A percentile compares a stretch with the other conserved stretches of the same genome.
These are phyloP conservation scores for Clavariopsis aquatica DNA, from an alignment of 495 filamentous ascomycete species.

Conservation along the genomic window DNA sequence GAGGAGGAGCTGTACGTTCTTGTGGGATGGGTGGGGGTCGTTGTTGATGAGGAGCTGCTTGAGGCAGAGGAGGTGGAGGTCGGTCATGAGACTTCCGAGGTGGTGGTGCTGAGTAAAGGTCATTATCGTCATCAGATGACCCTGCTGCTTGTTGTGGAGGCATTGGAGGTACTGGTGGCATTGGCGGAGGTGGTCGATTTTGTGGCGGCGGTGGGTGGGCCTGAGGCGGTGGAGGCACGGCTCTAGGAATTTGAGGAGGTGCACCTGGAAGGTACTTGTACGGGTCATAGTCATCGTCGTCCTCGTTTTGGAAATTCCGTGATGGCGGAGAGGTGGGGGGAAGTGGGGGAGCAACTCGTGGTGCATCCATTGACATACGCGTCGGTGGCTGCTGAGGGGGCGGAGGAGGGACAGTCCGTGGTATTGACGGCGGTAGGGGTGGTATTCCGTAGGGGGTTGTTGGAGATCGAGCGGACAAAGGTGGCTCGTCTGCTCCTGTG, in stretches of 20 bases:
- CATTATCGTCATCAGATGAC: constrained; percentile 44
- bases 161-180: constrained; percentile 24
- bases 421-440: constrained; percentile 34
- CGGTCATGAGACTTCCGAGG: constrained; percentile 45
- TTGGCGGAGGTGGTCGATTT: constrained; percentile 21
- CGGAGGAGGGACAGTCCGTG: constrained; percentile 44
- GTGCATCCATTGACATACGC: constrained; percentile 44
- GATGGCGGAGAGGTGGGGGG: constrained; percentile 36
- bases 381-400: constrained; percentile 41
- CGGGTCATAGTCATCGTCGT: constrained; percentile 47
- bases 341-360: constrained; percentile 43
- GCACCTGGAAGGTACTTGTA: constrained; percentile 40
- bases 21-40: constrained; percentile 27
- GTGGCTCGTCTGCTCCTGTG: constrained; percentile 54
- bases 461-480: constrained; percentile 45
- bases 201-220: constrained; percentile 31
- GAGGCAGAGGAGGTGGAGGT: constrained; percentile 40
- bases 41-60: constrained; percentile 37
- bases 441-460: constrained; percentile 29
- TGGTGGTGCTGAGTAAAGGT: constrained; percentile 40
- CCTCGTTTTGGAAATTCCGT: constrained; percentile 9
- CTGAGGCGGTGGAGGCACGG: constrained; percentile 25
- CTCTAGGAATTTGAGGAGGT: constrained; percentile 31
- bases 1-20: constrained; percentile 31
- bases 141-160: constrained; percentile 30